These are phyloP conservation scores for Sporothrix protearum DNA, from an alignment of 2,329 filamentous ascomycete genomes.

Conservation along the genomic window DNA sequence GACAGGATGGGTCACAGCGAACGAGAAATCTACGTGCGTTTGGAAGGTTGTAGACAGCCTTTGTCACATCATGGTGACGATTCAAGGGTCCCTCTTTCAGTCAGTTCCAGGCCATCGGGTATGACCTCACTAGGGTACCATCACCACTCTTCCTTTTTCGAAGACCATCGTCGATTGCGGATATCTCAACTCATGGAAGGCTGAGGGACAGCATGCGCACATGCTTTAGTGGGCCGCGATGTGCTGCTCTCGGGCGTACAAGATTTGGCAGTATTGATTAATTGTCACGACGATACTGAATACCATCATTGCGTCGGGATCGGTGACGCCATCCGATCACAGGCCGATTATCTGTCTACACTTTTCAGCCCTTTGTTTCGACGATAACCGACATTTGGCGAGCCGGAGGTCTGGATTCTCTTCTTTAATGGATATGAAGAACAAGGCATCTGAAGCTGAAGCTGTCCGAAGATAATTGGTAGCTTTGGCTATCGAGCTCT, in stretches of 20 bases:
- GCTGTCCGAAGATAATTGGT: neutral
- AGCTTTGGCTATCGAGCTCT: neutral
- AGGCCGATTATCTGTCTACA: neutral
- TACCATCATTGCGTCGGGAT: neutral
- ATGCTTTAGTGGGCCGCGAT: neutral
- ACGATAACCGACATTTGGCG: neutral
- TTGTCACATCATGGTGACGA: neutral
- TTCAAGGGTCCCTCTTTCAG: neutral
- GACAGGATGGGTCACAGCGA: neutral
- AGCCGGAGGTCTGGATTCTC: neutral
- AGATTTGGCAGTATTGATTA: no score
- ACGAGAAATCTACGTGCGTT: neutral
- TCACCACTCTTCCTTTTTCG: neutral
- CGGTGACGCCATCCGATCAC: neutral
- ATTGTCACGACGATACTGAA: neutral
- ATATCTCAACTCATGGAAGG: neutral
- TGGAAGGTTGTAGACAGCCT: neutral
- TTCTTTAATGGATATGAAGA: neutral
- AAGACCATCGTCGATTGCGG: neutral
- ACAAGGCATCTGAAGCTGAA: neutral
- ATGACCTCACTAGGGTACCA: neutral
- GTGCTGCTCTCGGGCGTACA: neutral
- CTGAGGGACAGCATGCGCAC: neutral
- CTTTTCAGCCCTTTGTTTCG: neutral
- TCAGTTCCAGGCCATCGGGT: neutral